Conservation (phyloP, 2,329 filamentous ascomycete genomes). For the Thelonectria blattea region DNA sequence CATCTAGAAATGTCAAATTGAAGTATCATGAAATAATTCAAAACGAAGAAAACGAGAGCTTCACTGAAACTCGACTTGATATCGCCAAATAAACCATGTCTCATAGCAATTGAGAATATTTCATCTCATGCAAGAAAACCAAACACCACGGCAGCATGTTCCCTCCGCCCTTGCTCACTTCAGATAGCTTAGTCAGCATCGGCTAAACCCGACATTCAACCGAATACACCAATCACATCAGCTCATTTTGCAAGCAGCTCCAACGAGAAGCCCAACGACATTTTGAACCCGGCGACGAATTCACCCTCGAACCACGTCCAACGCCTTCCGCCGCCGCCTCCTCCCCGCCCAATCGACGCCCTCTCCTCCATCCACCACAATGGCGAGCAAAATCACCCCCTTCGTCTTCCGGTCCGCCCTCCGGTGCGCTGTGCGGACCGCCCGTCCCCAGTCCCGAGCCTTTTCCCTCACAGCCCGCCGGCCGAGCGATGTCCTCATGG, state of each 20-base stretch:
- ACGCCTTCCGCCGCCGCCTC: slow-evolving; percentile 3
- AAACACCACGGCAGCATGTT: not conserved
- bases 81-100: too few species aligned
- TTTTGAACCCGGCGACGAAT: slow-evolving; percentile 41
- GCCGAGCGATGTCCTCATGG: slow-evolving; percentile 73
- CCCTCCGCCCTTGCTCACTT: not conserved
- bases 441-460: slow-evolving; percentile 71
- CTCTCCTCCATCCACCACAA: slow-evolving; percentile 47
- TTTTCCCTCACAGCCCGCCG: slow-evolving; percentile 72
- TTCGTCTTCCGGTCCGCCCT: slow-evolving; percentile 73
- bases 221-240: slow-evolving; percentile 41
- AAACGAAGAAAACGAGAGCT: too few species aligned
- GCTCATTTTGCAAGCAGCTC: slow-evolving; percentile 45
- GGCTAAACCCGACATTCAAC: slow-evolving; percentile 37
- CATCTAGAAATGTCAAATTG: too few species aligned
- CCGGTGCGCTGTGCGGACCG: slow-evolving; percentile 67
- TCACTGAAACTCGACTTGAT: too few species aligned
- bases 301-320: slow-evolving; percentile 31
- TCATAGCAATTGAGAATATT: too few species aligned
- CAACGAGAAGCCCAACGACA: slow-evolving; percentile 41
- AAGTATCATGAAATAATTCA: too few species aligned
- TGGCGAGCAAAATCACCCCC: slow-evolving; percentile 85
- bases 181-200: slow-evolving; percentile 9
- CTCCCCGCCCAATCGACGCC: slow-evolving; percentile 29
- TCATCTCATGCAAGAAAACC: too few species aligned